Evolutionary conservation across 2,329 filamentous ascomycete species (phyloP).

Genomic region (Elsinoe perseae): DNA sequence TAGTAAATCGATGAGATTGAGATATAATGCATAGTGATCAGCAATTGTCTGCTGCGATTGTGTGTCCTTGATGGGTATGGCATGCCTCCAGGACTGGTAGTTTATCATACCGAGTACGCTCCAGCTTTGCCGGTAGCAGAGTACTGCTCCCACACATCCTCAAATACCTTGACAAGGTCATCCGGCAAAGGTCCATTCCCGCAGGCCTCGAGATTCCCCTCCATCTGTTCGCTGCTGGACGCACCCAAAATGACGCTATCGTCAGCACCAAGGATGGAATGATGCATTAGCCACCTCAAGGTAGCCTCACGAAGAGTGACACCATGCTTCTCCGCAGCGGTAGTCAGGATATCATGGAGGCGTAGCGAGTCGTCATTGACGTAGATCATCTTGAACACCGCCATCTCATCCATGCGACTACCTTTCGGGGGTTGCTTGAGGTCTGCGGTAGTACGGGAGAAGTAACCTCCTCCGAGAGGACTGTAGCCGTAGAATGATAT

Average conservation of each 20-base stretch:
- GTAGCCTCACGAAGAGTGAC: conserved; percentile 38
- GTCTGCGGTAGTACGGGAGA: conserved; percentile 35
- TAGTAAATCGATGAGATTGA: too few relatives aligned
- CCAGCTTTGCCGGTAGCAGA: conserved; percentile 19
- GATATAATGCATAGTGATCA: too few relatives aligned
- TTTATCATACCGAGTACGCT: conserved; percentile 20
- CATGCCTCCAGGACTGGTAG: too few relatives aligned
- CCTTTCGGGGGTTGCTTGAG: conserved; percentile 25
- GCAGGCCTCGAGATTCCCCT: conserved; percentile 26
- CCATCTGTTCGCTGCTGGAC: conserved; percentile 27
- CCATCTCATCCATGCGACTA: conserved; percentile 26
- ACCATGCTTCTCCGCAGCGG: conserved; percentile 31
- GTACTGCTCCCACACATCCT: conserved; percentile 20
- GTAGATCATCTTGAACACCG: conserved; percentile 33
- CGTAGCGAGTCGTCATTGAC: conserved; percentile 36
- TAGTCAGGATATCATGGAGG: conserved; percentile 34
- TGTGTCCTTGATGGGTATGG: too few relatives aligned
- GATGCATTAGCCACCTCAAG: conserved; percentile 41
- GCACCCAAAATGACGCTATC: conserved; percentile 37
- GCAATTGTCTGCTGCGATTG: too few relatives aligned
- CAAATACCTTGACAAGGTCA: conserved; percentile 23
- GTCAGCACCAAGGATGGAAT: conserved; percentile 31
- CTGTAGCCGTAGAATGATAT: conserved; percentile 40
- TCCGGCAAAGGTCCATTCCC: conserved; percentile 23
- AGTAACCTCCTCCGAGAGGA: conserved; percentile 30